These are phyloP conservation scores for Ascochyta koolunga DNA, from an alignment of 2,329 filamentous ascomycete genomes.

Conservation along the genomic window DNA sequence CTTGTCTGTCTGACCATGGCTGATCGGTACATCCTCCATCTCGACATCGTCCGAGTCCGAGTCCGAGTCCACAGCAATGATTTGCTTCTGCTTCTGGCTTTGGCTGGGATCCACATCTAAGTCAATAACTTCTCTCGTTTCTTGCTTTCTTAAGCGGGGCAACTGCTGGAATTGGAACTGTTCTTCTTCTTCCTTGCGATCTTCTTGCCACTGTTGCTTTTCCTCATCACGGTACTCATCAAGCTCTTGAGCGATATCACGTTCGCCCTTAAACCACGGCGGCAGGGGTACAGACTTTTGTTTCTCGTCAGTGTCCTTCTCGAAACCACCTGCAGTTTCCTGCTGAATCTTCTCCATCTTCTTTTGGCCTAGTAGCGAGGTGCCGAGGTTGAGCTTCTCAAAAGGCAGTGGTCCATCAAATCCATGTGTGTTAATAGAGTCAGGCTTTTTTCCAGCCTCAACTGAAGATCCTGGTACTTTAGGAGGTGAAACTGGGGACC, in stretches of 20 bases:
- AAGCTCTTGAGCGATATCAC: constrained; percentile 64
- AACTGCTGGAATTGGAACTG: constrained; percentile 70
- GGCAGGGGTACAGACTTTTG: constrained; percentile 67
- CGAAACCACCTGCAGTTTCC: constrained; percentile 69
- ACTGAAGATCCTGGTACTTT: constrained; percentile 11
- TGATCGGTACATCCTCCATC: constrained; percentile 41
- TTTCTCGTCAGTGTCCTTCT: constrained; percentile 54
- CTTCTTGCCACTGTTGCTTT: constrained; percentile 59
- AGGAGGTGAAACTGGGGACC: constrained; percentile 29
- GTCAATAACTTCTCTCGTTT: constrained; percentile 56
- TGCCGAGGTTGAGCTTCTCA: constrained; percentile 76
- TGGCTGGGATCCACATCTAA: constrained; percentile 53
- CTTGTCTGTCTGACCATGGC: constrained; percentile 30
- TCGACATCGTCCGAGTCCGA: constrained; percentile 56
- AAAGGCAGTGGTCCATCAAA: constrained; percentile 89
- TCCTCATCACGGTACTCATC: constrained; percentile 51
- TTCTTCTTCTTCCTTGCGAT: constrained; percentile 60
- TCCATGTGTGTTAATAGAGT: constrained; percentile 56
- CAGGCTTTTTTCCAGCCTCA: constrained; percentile 41
- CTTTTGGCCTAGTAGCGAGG: constrained; percentile 60
- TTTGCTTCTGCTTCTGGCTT: constrained; percentile 53
- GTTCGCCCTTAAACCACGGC: constrained; percentile 71
- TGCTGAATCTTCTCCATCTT: constrained; percentile 60
- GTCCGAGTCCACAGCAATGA: constrained; percentile 69
- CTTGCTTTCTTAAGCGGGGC: constrained; percentile 62